These are phyloP conservation scores for Hanseniaspora gamundiae DNA, from an alignment of 1,139 yeast genomes.

Conservation along the genomic window DNA sequence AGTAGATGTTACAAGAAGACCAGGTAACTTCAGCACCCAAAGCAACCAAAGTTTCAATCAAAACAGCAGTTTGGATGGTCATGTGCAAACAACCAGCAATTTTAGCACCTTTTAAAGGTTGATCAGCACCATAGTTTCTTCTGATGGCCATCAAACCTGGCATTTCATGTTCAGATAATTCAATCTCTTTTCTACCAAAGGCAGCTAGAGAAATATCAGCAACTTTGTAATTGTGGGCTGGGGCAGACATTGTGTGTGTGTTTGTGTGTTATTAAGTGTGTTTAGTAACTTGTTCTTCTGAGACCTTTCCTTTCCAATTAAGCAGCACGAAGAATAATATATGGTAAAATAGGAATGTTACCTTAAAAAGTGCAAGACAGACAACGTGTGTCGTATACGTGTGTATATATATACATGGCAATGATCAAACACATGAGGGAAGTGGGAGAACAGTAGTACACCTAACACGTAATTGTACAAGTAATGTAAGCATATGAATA, in stretches of 20 bases:
- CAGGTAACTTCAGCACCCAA: constrained; percentile 99
- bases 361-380: no score
- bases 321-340: no score
- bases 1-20: constrained; percentile 99
- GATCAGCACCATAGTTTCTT: constrained; percentile 79
- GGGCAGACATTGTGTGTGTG: constrained; percentile 35
- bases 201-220: constrained; percentile 99
- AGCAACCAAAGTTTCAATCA: constrained; percentile 93
- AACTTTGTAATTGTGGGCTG: constrained; percentile 76
- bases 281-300: neutral
- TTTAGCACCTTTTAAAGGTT: constrained; percentile 98
- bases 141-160: constrained; percentile 99
- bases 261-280: neutral
- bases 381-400: no score
- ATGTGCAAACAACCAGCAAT: constrained; percentile 99
- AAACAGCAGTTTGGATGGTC: constrained; percentile 99
- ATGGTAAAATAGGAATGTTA: neutral
- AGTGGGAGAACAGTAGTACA: neutral
- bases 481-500: no score
- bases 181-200: constrained; percentile 99
- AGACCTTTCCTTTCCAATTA: neutral
- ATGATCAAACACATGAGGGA: neutral
- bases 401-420: neutral
- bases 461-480: no score
- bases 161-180: constrained; percentile 98